Conservation (phyloP, 2,329 filamentous ascomycete genomes). For the Colletotrichum filicis region DNA sequence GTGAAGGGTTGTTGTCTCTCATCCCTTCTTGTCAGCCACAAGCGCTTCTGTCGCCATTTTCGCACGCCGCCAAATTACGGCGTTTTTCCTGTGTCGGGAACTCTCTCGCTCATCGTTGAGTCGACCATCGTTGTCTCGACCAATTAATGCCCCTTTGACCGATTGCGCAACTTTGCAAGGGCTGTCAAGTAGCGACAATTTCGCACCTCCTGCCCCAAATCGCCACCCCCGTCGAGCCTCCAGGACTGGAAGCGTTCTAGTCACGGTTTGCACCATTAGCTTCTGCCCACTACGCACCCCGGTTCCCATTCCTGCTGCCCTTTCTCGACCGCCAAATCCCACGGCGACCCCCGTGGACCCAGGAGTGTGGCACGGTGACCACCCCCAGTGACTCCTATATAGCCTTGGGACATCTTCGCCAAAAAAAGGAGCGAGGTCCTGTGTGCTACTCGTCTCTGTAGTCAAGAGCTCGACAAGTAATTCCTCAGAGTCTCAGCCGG, state of each 20-base stretch:
- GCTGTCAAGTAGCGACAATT: constrained; percentile 18
- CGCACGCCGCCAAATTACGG: constrained; percentile 20
- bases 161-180: constrained; percentile 34
- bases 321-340: constrained; percentile 1
- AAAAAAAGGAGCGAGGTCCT: neutral
- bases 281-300: constrained; percentile 7
- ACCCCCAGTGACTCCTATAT: constrained; percentile 20
- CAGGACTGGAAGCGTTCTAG: constrained; percentile 22
- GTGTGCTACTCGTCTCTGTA: neutral
- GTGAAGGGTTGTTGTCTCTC: neutral
- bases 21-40: constrained; percentile 7
- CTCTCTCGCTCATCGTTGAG: constrained; percentile 11
- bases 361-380: constrained; percentile 16
- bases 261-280: constrained; percentile 22
- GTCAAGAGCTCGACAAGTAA: neutral
- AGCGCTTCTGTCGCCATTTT: constrained; percentile 13
- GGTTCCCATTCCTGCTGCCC: constrained; percentile 2
- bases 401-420: constrained; percentile 13
- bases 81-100: constrained; percentile 7
- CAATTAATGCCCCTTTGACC: constrained; percentile 21
- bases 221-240: constrained; percentile 26
- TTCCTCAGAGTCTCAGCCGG: neutral
- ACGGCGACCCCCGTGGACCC: neutral
- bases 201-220: constrained; percentile 26
- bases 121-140: neutral